phyloP scores from a whole-genome alignment of 2,329 filamentous ascomycete species.

The Balansia obtecta region DNA sequence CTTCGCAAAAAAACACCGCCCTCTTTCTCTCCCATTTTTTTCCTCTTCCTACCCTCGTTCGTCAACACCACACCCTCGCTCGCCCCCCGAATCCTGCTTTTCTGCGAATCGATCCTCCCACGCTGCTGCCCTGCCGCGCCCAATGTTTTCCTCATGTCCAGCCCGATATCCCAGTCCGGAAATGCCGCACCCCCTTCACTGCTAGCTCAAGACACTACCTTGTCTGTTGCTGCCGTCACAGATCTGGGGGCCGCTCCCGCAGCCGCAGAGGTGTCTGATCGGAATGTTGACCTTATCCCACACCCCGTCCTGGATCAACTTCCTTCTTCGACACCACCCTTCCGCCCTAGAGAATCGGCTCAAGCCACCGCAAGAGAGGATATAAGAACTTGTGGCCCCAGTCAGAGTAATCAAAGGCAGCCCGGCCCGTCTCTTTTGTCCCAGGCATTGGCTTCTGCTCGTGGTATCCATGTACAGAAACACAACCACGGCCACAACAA shows the following conservation, averaged over 20 bases:
- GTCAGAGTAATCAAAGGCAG: constrained; percentile 19
- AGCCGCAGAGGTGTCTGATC: constrained; percentile 9
- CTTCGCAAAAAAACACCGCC: constrained; percentile 3
- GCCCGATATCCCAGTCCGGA: constrained; percentile 35
- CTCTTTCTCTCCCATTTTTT: constrained; percentile 6
- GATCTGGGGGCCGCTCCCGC: constrained; percentile 1
- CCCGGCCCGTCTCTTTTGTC: constrained; percentile 43
- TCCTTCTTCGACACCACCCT: constrained; percentile 1
- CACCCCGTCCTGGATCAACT: background rate
- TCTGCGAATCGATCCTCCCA: constrained; percentile 12
- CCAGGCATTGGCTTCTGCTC: constrained; percentile 45
- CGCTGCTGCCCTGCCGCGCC: constrained; percentile 22
- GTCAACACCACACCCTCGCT: constrained; percentile 10
- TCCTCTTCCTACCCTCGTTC: constrained; percentile 8
- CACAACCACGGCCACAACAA: background rate
- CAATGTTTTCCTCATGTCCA: constrained; percentile 49
- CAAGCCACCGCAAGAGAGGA: constrained; percentile 10
- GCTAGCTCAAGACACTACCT: constrained; percentile 21
- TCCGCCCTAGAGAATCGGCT: constrained; percentile 3
- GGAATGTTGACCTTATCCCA: constrained; percentile 5
- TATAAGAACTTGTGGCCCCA: constrained; percentile 36
- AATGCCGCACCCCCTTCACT: constrained; percentile 40
- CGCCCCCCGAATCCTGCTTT: constrained; percentile 9
- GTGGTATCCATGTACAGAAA: constrained; percentile 29
- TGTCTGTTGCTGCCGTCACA: constrained; percentile 2